These are phyloP conservation scores for Antitrichia curtipendula DNA, from an alignment of 225 moss, liverwort and hornwort genomes.

Conservation along the genomic window DNA sequence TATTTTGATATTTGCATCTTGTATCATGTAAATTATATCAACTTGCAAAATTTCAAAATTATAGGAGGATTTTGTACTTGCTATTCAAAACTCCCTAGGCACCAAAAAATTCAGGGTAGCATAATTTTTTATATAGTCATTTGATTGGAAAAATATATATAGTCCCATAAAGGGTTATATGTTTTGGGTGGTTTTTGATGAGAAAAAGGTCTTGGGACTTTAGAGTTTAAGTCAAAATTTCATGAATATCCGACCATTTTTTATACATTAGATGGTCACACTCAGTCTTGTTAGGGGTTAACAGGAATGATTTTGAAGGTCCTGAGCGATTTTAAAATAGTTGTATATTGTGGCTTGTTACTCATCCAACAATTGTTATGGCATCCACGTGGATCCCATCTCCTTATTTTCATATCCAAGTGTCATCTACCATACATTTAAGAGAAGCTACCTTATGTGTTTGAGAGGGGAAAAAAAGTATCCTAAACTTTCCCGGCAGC, in stretches of 20 bases:
- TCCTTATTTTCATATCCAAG: neutral
- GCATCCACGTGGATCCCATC: neutral
- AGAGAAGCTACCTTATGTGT: neutral
- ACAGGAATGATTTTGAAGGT: neutral
- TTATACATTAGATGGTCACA: too few relatives aligned
- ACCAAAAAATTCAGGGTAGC: fast-evolving
- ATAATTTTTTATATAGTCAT: neutral
- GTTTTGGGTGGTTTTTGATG: too few relatives aligned
- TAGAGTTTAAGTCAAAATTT: neutral
- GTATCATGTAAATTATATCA: neutral
- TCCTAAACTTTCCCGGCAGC: neutral
- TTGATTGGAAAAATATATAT: fast-evolving
- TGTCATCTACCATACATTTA: neutral
- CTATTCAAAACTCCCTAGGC: fast-evolving
- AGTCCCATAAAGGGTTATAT: neutral
- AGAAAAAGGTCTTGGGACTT: too few relatives aligned
- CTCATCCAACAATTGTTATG: neutral
- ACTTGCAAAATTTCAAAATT: neutral
- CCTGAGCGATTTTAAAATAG: neutral
- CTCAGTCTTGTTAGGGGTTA: neutral
- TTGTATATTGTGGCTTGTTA: neutral
- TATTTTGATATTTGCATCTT: neutral
- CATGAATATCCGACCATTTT: fast-evolving
- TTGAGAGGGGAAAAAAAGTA: neutral
- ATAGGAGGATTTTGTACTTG: neutral